Base-by-base conservation (phyloP, 2,329 filamentous ascomycete genomes). In the Sarocladiaceae sp. region DNA sequence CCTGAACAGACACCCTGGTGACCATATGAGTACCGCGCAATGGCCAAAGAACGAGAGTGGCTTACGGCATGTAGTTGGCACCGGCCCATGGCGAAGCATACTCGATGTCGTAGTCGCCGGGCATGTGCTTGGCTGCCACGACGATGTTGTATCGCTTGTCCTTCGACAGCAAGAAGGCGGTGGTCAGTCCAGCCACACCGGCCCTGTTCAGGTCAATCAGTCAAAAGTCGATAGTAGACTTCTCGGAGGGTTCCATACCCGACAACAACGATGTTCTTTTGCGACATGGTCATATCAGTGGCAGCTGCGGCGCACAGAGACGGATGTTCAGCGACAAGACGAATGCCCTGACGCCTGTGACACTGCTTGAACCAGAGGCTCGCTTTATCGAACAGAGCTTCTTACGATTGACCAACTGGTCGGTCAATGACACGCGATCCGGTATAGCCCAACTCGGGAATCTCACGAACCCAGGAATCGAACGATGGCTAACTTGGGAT, bases 61-160 rank as follows among this genome's bases (percentile, higher is more conserved):
- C 78, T 48, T 56, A 83, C 78, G 84, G 85, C 44, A 83, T 58
- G 53, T 78, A 83, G 57, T 88, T 88, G 51, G 85, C 85, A 21
- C 85, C 85, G 3, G 85, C 85, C 84, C 84, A 90, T 0, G 85
- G 85, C 2, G 84, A 88, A 1, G 85, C 80, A 60, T 91, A 93
- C 67, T 90, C 83, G 50, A 88, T 82, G 51, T 88, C 83, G 60
- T 88, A 89, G 64, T 93, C 87, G 31, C 87, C 87, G 0, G 87
- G 87, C 83, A 91, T 88, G 59, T 90, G 84, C 58, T 88, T 90
- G 6, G 87, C 62, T 2, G 68, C 55, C 1, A 69, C 56, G 1
- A 64, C 65, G 43, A 69, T 58, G 21, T 43, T 53, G 47, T 66
- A 60, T 20, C 51, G 54, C 40, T 57, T 51, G 43, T 57, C 53